A percentile compares a stretch with the other conserved stretches of the same genome.
These are phyloP conservation scores for Candida sithepensis DNA, from an alignment of 805 yeast genomes.

Conservation along the genomic window DNA sequence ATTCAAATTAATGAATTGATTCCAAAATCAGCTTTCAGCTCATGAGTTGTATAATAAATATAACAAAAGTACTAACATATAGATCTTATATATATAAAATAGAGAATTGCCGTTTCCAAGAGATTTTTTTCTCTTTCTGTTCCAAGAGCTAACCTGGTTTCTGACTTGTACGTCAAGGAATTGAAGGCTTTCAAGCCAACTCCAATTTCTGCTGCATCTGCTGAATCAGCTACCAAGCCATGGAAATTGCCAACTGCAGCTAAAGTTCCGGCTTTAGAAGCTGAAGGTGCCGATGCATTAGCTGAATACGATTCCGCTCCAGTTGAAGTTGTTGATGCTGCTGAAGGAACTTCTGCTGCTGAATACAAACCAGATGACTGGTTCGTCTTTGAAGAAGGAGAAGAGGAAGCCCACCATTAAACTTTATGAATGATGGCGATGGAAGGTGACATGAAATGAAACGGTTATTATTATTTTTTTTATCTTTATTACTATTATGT, in stretches of 20 bases:
- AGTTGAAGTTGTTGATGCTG: constrained; percentile 68
- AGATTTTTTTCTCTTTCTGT: constrained; percentile 27
- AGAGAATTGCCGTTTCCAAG: constrained; percentile 18
- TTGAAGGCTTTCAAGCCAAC: constrained; percentile 86
- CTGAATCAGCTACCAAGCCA: constrained; percentile 74
- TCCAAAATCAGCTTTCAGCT: too few relatives aligned
- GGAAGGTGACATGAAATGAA: constrained; percentile 1
- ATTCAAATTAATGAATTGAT: too few relatives aligned
- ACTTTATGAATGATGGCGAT: neutral
- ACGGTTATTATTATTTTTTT: neutral
- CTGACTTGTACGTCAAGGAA: constrained; percentile 84
- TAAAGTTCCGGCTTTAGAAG: constrained; percentile 66
- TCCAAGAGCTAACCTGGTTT: constrained; percentile 50
- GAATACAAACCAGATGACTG: constrained; percentile 62
- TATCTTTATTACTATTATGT: neutral
- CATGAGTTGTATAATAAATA: too few relatives aligned
- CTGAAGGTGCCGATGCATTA: constrained; percentile 61
- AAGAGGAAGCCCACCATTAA: constrained; percentile 45
- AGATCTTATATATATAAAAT: neutral
- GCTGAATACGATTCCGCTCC: constrained; percentile 63
- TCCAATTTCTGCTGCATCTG: constrained; percentile 66
- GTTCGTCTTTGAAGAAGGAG: constrained; percentile 77
- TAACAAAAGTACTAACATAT: neutral
- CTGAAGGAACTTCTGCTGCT: constrained; percentile 39
- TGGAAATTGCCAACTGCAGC: constrained; percentile 85